Percentiles rank a stretch among this genome's conserved stretches.
These are phyloP conservation scores for Furcasterigmium furcatum DNA, from an alignment of 2,329 filamentous ascomycete species.

Conservation along the genomic window DNA sequence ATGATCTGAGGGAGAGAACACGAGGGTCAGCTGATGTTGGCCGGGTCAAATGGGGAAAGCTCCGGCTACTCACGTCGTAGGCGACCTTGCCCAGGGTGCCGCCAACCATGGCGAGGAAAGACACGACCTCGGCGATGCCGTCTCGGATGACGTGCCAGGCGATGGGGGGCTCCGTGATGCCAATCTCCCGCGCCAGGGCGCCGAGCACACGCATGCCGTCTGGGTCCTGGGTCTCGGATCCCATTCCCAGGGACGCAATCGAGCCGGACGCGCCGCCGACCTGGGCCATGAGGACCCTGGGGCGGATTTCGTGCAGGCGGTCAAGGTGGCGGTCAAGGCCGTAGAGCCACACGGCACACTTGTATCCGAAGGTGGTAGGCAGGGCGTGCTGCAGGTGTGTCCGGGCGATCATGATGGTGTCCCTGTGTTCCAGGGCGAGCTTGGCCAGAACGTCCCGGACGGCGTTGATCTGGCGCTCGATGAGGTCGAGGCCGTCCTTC, in stretches of 20 bases:
- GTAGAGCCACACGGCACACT: conserved; percentile 52
- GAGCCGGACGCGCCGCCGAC: conserved; percentile 56
- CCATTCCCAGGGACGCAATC: conserved; percentile 50
- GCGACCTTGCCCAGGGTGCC: conserved; percentile 53
- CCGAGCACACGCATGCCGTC: conserved; percentile 45
- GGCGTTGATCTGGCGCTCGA: conserved; percentile 38
- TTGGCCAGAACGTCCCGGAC: conserved; percentile 35
- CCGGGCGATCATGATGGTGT: conserved; percentile 53
- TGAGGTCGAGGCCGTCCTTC: conserved; percentile 42
- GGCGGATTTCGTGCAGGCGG: conserved; percentile 40
- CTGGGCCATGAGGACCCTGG: conserved; percentile 46
- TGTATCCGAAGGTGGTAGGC: conserved; percentile 55
- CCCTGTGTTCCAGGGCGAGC: too few species aligned
- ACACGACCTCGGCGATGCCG: conserved; percentile 48
- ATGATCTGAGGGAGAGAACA: too few species aligned
- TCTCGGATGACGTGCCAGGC: conserved; percentile 57
- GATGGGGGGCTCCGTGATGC: conserved; percentile 44
- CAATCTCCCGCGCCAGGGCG: conserved; percentile 43
- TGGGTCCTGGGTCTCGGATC: too few species aligned
- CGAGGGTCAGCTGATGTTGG: too few species aligned
- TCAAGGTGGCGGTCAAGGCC: conserved; percentile 44
- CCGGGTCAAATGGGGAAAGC: too few species aligned
- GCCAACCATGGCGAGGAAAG: conserved; percentile 49
- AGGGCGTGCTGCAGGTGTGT: conserved; percentile 57
- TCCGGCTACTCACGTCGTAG: too few species aligned